Conservation (phyloP, 768 basidiomycete species). For the Tulasnella sp. region DNA sequence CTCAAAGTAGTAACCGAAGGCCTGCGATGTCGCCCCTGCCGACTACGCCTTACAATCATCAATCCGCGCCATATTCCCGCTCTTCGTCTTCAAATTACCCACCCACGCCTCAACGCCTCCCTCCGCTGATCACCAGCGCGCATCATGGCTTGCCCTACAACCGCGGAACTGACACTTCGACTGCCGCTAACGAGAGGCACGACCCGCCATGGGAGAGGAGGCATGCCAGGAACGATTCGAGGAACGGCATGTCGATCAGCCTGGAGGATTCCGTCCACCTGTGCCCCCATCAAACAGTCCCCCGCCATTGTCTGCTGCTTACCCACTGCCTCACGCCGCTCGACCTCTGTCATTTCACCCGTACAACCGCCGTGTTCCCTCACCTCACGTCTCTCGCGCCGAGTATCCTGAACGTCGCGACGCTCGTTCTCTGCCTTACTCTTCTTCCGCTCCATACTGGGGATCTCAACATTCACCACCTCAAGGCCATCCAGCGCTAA, state of each 20-base stretch:
- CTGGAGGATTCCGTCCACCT: conserved; percentile 15
- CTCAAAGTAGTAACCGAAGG: neutral
- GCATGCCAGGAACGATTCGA: conserved; percentile 43
- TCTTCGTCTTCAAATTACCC: neutral
- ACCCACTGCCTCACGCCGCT: conserved; percentile 2
- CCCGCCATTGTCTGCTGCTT: conserved; percentile 15
- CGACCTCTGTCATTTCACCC: neutral
- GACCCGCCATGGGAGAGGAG: conserved; percentile 27
- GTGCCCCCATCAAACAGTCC: conserved; percentile 51
- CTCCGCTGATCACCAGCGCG: conserved; percentile 15
- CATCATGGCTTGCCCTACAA: conserved; percentile 28
- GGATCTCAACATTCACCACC: neutral
- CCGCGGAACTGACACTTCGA: conserved; percentile 17
- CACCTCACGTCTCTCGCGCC: conserved; percentile 41
- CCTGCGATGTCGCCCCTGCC: conserved; percentile 23
- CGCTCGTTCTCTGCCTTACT: conserved; percentile 1
- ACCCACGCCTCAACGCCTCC: conserved; percentile 7
- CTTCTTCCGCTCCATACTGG: neutral
- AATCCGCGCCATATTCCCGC: neutral
- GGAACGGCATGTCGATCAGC: conserved; percentile 55
- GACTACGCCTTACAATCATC: conserved; percentile 14
- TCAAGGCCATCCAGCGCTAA: conserved; percentile 30
- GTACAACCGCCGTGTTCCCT: neutral
- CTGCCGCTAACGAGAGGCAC: conserved; percentile 15
- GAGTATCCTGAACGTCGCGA: conserved; percentile 37